These are phyloP conservation scores for Auricularia auricula-judae DNA, from an alignment of 768 basidiomycete species.

Conservation along the genomic window DNA sequence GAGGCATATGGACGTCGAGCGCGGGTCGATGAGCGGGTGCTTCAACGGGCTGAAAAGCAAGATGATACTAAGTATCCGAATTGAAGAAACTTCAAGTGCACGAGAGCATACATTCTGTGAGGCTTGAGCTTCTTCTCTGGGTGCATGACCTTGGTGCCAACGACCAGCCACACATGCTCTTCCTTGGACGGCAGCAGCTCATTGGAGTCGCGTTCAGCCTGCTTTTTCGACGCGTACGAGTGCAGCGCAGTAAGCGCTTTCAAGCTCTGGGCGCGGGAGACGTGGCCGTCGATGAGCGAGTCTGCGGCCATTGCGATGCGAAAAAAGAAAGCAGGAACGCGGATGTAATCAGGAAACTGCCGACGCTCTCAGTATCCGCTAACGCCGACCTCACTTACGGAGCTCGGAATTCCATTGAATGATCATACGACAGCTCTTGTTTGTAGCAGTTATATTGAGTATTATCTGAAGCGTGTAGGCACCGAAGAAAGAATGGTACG, in stretches of 20 bases:
- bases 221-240: constrained; percentile 52
- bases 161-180: constrained; percentile 79
- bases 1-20: constrained; percentile 70
- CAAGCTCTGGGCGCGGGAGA: constrained; percentile 62
- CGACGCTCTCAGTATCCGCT: background rate
- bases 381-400: too few relatives aligned
- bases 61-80: constrained; percentile 7
- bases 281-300: constrained; percentile 55
- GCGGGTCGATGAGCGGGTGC: constrained; percentile 76
- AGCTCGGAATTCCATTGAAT: too few relatives aligned
- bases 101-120: constrained; percentile 58
- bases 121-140: constrained; percentile 72
- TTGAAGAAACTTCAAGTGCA: constrained; percentile 20
- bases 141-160: constrained; percentile 76
- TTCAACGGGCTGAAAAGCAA: constrained; percentile 47
- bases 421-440: too few relatives aligned
- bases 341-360: background rate
- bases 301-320: background rate
- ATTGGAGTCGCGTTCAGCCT: constrained; percentile 52
- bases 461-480: too few relatives aligned
- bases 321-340: background rate
- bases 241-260: constrained; percentile 74
- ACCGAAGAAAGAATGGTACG: too few relatives aligned
- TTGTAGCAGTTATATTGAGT: too few relatives aligned
- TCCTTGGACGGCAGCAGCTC: constrained; percentile 73